Percentiles rank a stretch among this genome's conserved stretches.
Conservation (phyloP, 768 basidiomycete genomes). For the Pisolithus marmoratus region DNA sequence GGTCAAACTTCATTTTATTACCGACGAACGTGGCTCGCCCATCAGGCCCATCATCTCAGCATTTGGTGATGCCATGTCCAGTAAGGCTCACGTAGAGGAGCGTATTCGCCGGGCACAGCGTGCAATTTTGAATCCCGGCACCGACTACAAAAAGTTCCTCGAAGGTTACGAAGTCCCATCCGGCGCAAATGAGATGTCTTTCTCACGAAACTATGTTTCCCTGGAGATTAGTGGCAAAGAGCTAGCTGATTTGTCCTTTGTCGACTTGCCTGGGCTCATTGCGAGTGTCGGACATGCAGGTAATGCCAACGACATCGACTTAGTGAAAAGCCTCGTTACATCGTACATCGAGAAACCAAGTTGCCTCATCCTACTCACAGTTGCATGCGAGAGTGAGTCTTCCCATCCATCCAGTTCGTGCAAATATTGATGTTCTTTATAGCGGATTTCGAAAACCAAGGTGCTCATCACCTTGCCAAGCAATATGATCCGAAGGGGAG, state of each 20-base stretch:
- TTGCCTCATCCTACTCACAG: conserved; percentile 64
- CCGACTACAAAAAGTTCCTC: conserved; percentile 11
- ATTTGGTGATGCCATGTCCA: conserved; percentile 46
- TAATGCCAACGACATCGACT: conserved; percentile 48
- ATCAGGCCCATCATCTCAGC: conserved; percentile 31
- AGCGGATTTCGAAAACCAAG: conserved; percentile 83
- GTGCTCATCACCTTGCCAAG: conserved; percentile 62
- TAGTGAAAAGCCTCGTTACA: too few relatives aligned
- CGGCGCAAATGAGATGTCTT: conserved; percentile 25
- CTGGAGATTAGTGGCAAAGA: conserved; percentile 54
- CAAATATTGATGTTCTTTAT: conserved; percentile 28
- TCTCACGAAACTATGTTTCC: conserved; percentile 54
- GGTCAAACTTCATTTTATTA: conserved; percentile 43
- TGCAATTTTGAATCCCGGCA: conserved; percentile 58
- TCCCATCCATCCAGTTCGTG: background rate
- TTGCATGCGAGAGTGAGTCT: conserved; percentile 37
- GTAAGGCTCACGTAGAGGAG: conserved; percentile 54
- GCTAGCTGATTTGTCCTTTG: conserved; percentile 60
- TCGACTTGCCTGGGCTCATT: conserved; percentile 61
- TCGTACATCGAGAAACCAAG: conserved; percentile 54
- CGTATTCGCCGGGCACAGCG: conserved; percentile 60
- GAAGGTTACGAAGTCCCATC: background rate
- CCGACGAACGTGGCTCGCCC: conserved; percentile 33
- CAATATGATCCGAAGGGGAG: conserved; percentile 53
- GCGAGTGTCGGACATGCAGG: conserved; percentile 47